These are phyloP conservation scores for Plectosphaerella cucumerina DNA, from an alignment of 2,329 filamentous ascomycete genomes.

Conservation along the genomic window DNA sequence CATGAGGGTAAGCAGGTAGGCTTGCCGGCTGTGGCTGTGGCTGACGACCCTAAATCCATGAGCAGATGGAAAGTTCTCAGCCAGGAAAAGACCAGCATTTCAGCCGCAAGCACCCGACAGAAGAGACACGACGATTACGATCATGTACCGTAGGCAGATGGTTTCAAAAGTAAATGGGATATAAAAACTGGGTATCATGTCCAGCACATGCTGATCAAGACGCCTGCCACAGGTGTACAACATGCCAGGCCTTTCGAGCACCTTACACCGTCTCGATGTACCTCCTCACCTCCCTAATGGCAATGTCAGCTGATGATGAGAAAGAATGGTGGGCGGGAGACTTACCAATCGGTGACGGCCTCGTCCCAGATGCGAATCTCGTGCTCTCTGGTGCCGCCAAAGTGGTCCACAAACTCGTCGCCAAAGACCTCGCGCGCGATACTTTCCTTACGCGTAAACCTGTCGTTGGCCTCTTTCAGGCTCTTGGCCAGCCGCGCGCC, in stretches of 20 bases:
- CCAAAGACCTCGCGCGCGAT: slow-evolving; percentile 92
- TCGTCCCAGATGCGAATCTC: slow-evolving; percentile 91
- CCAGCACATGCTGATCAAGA: too few relatives aligned
- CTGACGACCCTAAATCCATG: too few relatives aligned
- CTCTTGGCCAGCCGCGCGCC: slow-evolving; percentile 79
- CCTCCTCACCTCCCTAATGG: slow-evolving; percentile 64
- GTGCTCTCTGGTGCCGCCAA: slow-evolving; percentile 85
- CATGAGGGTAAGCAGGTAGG: too few relatives aligned
- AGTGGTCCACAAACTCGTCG: slow-evolving; percentile 94
- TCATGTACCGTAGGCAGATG: too few relatives aligned
- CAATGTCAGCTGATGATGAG: background rate
- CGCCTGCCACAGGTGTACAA: background rate
- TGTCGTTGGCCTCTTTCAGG: slow-evolving; percentile 76
- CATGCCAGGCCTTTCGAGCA: background rate
- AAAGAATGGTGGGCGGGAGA: background rate
- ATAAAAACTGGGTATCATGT: too few relatives aligned
- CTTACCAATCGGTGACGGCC: slow-evolving; percentile 93
- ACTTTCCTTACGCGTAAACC: slow-evolving; percentile 74
- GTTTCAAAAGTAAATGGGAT: too few relatives aligned
- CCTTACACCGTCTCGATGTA: slow-evolving; percentile 71
- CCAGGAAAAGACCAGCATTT: background rate
- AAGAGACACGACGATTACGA: too few relatives aligned
- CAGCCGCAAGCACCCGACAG: too few relatives aligned
- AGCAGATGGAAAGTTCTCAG: too few relatives aligned
- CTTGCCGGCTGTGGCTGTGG: too few relatives aligned